Conservation (phyloP, 768 basidiomycete genomes). For the Termitomyces sp. region DNA sequence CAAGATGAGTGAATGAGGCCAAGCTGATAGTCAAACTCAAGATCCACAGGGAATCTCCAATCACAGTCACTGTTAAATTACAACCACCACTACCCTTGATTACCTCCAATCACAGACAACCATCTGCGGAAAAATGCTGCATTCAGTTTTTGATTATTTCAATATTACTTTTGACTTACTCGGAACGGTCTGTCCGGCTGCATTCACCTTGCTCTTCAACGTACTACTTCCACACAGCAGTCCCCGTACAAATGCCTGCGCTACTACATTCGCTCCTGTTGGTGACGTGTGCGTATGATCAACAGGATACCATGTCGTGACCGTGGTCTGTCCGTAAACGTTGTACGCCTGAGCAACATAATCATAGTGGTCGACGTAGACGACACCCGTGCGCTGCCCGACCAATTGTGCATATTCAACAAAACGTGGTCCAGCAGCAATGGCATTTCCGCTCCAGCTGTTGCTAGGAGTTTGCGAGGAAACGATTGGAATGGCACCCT, state of each 20-base stretch:
- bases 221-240: conserved; percentile 32
- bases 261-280: conserved; percentile 40
- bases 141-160: neutral
- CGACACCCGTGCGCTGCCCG: conserved; percentile 28
- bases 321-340: conserved; percentile 30
- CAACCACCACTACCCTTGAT: neutral
- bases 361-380: conserved; percentile 41
- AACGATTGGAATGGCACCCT: conserved; percentile 42
- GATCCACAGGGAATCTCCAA: neutral
- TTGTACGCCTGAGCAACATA: conserved; percentile 39
- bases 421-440: conserved; percentile 34
- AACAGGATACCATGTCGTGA: conserved; percentile 34
- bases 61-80: neutral
- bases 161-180: neutral
- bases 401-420: conserved; percentile 37
- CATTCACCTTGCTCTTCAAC: conserved; percentile 17
- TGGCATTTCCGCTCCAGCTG: conserved; percentile 30
- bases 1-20: neutral
- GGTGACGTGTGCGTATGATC: conserved; percentile 43
- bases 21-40: neutral
- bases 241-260: conserved; percentile 41
- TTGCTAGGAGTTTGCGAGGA: conserved; percentile 44
- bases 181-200: neutral
- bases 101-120: neutral
- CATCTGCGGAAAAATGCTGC: neutral